These are phyloP conservation scores for Stemphylium beticola DNA, from an alignment of 2,329 filamentous ascomycete genomes.

Conservation along the genomic window DNA sequence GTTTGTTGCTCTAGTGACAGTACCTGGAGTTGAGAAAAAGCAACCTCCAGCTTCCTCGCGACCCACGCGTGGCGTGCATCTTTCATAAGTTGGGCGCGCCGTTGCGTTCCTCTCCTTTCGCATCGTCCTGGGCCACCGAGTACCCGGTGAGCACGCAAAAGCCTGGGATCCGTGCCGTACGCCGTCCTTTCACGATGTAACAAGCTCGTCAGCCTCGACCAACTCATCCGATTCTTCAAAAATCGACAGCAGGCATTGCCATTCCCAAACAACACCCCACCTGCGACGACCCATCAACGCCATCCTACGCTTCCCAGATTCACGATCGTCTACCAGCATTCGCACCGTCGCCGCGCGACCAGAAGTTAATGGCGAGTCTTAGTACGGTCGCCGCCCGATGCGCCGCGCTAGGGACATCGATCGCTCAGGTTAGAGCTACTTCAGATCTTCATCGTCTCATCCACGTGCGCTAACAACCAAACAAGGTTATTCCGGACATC, in stretches of 20 bases:
- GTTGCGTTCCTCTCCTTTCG: conserved; percentile 4
- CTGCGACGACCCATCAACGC: background rate
- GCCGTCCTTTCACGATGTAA: conserved; percentile 13
- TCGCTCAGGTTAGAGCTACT: conserved; percentile 34
- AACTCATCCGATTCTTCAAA: conserved; percentile 1
- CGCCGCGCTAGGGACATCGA: conserved; percentile 39
- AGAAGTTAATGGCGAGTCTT: conserved; percentile 30
- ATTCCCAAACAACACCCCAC: background rate
- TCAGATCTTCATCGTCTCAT: conserved; percentile 2
- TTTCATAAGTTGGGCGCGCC: background rate
- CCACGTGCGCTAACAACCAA: conserved; percentile 17
- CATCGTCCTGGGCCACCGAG: conserved; percentile 9
- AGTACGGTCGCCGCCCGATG: conserved; percentile 44
- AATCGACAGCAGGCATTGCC: conserved; percentile 1
- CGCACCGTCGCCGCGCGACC: background rate
- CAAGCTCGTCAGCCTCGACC: conserved; percentile 14
- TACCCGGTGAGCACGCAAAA: conserved; percentile 13
- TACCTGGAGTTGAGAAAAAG: conserved; percentile 4
- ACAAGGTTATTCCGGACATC: conserved; percentile 39
- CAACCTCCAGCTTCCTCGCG: background rate
- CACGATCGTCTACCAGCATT: conserved; percentile 6
- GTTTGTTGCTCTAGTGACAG: conserved; percentile 10
- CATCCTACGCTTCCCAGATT: background rate
- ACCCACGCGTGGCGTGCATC: background rate
- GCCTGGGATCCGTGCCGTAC: conserved; percentile 17